These are phyloP conservation scores for Chlorella sp. DNA, from an alignment of 139 green algal genomes.

Conservation along the genomic window DNA sequence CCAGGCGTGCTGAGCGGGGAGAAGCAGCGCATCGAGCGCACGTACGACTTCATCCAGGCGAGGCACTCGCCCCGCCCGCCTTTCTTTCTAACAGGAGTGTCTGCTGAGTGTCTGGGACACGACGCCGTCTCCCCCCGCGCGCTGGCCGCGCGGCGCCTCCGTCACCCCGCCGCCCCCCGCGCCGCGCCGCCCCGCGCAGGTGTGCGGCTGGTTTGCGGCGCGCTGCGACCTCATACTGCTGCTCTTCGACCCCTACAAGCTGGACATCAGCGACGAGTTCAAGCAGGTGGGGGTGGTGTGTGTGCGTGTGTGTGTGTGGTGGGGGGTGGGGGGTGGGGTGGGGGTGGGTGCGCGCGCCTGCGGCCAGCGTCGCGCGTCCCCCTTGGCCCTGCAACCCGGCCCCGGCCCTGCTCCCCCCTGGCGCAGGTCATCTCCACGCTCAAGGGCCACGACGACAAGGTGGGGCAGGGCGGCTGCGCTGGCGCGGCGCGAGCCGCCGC, in stretches of 20 bases:
- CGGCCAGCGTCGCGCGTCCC: background rate
- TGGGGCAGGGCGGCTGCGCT: too few species aligned
- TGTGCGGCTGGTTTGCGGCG: slow-evolving; percentile 90
- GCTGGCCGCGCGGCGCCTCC: background rate
- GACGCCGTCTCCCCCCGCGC: background rate
- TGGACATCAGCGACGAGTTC: slow-evolving; percentile 96
- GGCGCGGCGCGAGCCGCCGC: too few species aligned
- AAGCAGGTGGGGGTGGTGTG: slow-evolving; percentile 62
- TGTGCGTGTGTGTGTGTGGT: background rate
- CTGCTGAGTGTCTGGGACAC: background rate
- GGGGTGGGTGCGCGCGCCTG: background rate
- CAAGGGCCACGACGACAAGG: slow-evolving; percentile 93
- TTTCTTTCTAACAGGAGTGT: background rate
- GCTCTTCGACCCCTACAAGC: slow-evolving; percentile 98
- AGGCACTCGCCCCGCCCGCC: background rate
- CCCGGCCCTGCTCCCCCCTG: background rate
- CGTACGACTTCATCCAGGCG: slow-evolving; percentile 89
- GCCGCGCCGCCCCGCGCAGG: slow-evolving; percentile 45
- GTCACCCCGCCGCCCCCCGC: background rate
- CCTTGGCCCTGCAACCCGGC: background rate
- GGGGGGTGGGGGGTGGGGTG: background rate
- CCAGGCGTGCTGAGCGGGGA: slow-evolving; percentile 91
- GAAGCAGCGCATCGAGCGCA: slow-evolving; percentile 94
- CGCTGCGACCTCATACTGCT: slow-evolving; percentile 96
- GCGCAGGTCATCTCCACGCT: slow-evolving; percentile 76